Base-by-base conservation (phyloP, 768 basidiomycete genomes). In the Podaxis sp. region DNA sequence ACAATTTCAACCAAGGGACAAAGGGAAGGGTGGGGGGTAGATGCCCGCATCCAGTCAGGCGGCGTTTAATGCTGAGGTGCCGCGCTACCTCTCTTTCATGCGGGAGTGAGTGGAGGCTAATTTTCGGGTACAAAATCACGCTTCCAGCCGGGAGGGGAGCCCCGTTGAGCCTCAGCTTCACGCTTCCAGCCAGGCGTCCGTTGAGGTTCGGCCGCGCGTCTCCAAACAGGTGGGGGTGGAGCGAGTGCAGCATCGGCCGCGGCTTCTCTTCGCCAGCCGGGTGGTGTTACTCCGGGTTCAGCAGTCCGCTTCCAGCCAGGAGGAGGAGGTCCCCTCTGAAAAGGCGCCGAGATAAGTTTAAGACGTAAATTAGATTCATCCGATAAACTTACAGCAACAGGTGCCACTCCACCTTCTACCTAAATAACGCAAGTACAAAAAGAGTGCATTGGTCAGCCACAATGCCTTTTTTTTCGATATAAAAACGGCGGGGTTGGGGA, bases 81-180 rank as follows among this genome's bases (percentile, higher is more conserved):
- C 5, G 65, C 54, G n/a, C 64, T 65, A 13, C 68, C 64, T 47
- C 55, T 64, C 68, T 65, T 67, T 14, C 51, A 38, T 10, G 64
- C 62, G 16, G 4, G 16, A 4, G 18, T 9, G 5, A 18, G 10
- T 46, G 9, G 18, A n/a, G 38, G 27, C 42, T 44, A n/a, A 11
- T 16, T 23, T 40, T 18, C 40, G 14, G 13, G 4, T 18, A 14
- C 40, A 2, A 42, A 42, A 1, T 58, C 46, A 21, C 62, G 50
- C 44, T 54, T 60, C 64, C 64, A 65, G 27, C 23, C 48, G 16
- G 63, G 44, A 1, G 55, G 18, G 40, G 40, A 18, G 2, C 18
- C 18, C 9, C 2, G 27, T 27, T 44, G 37, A 37, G 54, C n/a
- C 25, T 57, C 53, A 16, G 62, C 46, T 21, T 62, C 67, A 18